Conservation (phyloP, 352 stramenopile species). For the Pythium coloratum region DNA sequence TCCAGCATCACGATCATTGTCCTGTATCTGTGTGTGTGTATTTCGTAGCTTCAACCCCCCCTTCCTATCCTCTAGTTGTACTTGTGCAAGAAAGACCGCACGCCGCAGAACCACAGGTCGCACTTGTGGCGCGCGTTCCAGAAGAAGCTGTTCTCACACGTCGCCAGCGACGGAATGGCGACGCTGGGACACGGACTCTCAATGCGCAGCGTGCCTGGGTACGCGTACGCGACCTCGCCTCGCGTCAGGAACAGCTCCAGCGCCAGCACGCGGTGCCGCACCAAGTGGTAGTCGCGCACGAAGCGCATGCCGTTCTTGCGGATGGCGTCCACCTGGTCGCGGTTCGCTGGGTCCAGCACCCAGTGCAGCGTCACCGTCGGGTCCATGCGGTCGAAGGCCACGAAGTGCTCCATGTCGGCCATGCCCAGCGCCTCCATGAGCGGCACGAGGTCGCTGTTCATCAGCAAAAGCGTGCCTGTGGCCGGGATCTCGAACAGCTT, state of each 20-base stretch:
- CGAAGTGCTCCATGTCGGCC: constrained; percentile 60
- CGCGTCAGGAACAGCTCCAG: constrained; percentile 62
- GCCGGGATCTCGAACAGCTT: constrained; percentile 84
- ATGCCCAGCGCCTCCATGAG: constrained; percentile 56
- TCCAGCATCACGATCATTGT: too few species aligned
- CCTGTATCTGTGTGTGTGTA: background rate
- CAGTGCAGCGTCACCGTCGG: constrained; percentile 51
- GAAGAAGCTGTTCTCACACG: constrained; percentile 47
- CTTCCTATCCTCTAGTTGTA: background rate
- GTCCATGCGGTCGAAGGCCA: constrained; percentile 57
- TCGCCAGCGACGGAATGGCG: constrained; percentile 40
- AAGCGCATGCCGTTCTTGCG: constrained; percentile 54
- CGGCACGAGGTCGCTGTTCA: constrained; percentile 62
- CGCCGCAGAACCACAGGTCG: constrained; percentile 72
- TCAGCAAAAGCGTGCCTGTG: constrained; percentile 57
- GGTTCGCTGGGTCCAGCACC: constrained; percentile 50
- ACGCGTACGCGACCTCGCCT: constrained; percentile 48
- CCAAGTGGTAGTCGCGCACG: constrained; percentile 57
- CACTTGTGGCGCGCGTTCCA: constrained; percentile 71
- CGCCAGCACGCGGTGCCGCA: constrained; percentile 56
- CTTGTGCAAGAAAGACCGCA: constrained; percentile 36
- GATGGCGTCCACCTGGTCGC: constrained; percentile 54
- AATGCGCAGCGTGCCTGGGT: constrained; percentile 36
- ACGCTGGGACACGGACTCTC: constrained; percentile 56
- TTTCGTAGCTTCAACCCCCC: background rate